Conservation (phyloP, 2,329 filamentous ascomycete species). For the Mariannaea elegans region DNA sequence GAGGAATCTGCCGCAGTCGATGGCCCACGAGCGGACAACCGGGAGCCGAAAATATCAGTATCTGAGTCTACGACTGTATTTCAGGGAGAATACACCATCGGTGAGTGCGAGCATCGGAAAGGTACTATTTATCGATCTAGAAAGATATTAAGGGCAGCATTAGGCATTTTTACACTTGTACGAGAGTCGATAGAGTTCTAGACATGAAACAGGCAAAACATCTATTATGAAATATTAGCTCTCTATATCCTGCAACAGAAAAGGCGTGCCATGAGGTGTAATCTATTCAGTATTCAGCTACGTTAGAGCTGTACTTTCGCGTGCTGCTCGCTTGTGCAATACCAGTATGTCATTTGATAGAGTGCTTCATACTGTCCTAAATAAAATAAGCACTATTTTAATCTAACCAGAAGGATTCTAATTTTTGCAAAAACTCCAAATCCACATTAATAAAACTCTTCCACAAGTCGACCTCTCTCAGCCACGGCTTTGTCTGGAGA, state of each 20-base stretch:
- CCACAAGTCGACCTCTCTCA: slow-evolving; percentile 40
- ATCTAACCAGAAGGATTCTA: slow-evolving; percentile 37
- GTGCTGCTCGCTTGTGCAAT: no score
- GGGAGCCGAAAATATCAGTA: neutral
- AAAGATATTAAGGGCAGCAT: neutral
- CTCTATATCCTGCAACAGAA: no score
- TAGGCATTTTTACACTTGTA: neutral
- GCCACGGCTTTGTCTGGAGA: slow-evolving; percentile 42
- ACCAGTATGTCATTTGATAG: no score
- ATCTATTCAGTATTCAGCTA: no score
- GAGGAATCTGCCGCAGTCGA: neutral
- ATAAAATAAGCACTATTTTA: no score
- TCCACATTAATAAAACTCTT: slow-evolving; percentile 44
- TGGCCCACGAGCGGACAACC: neutral
- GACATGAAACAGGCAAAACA: no score
- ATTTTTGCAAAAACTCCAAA: slow-evolving; percentile 27
- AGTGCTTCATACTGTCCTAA: no score
- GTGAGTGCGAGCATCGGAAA: neutral
- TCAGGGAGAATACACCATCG: neutral
- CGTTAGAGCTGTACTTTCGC: no score
- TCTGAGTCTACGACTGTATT: neutral
- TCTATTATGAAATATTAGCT: no score
- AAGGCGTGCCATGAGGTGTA: no score
- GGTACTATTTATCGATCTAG: neutral
- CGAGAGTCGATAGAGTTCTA: no score